A percentile compares a stretch with the other conserved stretches of the same genome.
Evolutionary conservation across 805 yeast species (phyloP).

Genomic region (Yarrowia sp.): DNA sequence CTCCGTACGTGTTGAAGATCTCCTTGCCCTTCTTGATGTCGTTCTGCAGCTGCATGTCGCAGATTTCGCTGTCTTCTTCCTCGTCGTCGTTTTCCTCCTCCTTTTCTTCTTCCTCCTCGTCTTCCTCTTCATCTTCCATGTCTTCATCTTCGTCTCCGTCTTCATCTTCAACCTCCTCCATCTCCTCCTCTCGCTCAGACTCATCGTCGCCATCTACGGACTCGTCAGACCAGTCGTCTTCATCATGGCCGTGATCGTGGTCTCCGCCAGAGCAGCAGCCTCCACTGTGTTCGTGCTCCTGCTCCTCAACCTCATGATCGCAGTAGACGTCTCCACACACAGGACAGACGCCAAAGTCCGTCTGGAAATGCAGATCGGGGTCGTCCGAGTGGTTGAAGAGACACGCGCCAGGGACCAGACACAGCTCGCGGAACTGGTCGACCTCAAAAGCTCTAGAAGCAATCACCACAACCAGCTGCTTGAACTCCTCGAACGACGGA

Average conservation of each 20-base stretch:
- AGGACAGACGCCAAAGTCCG: constrained; percentile 52
- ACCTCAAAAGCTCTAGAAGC: constrained; percentile 80
- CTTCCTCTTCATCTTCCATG: constrained; percentile 31
- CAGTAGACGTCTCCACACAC: constrained; percentile 51
- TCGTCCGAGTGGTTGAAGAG: constrained; percentile 69
- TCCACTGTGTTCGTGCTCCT: constrained; percentile 20
- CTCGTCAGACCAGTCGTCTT: neutral
- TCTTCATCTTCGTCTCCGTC: constrained; percentile 30
- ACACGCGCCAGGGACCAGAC: constrained; percentile 89
- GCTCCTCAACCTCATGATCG: constrained; percentile 38
- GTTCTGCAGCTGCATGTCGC: constrained; percentile 59
- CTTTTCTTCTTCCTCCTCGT: constrained; percentile 36
- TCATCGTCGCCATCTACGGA: neutral
- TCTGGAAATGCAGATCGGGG: constrained; percentile 68
- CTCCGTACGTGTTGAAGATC: constrained; percentile 81
- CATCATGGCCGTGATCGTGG: constrained; percentile 31
- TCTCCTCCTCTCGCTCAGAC: constrained; percentile 30
- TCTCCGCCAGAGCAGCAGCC: constrained; percentile 30
- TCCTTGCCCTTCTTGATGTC: constrained; percentile 53
- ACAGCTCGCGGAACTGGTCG: constrained; percentile 70
- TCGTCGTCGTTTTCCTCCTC: constrained; percentile 36
- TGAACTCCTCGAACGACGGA: constrained; percentile 33
- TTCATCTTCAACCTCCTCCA: constrained; percentile 30
- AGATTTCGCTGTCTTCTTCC: constrained; percentile 44
- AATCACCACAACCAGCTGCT: constrained; percentile 23